Evolutionary conservation across 1,284 basidiomycete genomes (phyloP).

Genomic region (Cystobasidium pallidum): DNA sequence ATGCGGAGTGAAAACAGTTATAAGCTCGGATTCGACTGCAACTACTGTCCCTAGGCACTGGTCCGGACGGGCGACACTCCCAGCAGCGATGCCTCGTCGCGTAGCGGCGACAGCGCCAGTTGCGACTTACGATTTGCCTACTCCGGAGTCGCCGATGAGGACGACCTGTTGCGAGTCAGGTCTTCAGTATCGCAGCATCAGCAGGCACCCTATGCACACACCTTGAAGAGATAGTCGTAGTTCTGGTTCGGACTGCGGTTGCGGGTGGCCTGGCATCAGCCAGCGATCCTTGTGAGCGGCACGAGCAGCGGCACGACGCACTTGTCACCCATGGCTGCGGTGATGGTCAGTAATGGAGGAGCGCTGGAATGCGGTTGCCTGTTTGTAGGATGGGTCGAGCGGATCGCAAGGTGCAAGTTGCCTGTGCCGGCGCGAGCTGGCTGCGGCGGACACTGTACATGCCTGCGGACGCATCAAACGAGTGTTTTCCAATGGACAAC

Average conservation of each 20-base stretch:
- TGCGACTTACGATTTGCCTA: conserved; percentile 79
- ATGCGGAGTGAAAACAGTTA: not conserved
- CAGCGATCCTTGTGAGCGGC: not conserved
- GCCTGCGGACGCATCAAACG: no score
- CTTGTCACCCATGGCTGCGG: conserved; percentile 35
- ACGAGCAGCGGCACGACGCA: conserved; percentile 1
- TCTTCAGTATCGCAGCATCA: no score
- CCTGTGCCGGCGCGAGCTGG: not conserved
- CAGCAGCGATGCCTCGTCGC: not conserved
- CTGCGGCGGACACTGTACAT: not conserved
- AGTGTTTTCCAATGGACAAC: no score
- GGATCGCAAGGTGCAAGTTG: conserved; percentile 18
- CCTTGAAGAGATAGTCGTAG: conserved; percentile 97
- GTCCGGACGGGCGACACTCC: no score
- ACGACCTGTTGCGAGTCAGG: conserved; percentile 70
- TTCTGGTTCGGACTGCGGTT: conserved; percentile 62
- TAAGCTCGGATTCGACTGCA: not conserved
- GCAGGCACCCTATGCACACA: no score
- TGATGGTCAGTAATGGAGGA: not conserved
- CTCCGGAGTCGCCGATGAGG: conserved; percentile 97
- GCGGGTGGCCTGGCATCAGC: conserved; percentile 7
- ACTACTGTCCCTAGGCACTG: no score
- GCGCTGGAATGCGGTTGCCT: not conserved
- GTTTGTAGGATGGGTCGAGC: not conserved
- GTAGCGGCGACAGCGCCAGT: not conserved